Evolutionary conservation across 805 yeast species (phyloP).

Genomic region (Monosporozyma siamensis): DNA sequence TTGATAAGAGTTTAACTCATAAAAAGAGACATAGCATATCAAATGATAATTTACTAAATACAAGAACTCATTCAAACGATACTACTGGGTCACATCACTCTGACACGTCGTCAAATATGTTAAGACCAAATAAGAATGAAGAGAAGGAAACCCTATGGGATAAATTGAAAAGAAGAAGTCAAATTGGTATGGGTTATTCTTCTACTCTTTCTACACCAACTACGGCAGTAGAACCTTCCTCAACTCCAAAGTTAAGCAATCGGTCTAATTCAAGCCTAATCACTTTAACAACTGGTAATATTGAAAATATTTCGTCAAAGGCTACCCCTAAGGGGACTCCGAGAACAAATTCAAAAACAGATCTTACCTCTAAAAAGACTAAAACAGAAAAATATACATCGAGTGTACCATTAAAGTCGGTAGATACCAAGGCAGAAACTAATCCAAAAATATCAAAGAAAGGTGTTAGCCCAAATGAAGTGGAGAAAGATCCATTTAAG

Average conservation of each 20-base stretch:
- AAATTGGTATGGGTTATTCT: constrained; percentile 8
- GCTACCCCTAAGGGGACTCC: constrained; percentile 1
- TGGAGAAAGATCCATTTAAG: neutral
- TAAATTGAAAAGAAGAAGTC: constrained; percentile 23
- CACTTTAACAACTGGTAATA: constrained; percentile 7
- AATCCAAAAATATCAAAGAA: neutral
- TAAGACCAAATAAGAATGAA: constrained; percentile 12
- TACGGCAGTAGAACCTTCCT: constrained; percentile 3
- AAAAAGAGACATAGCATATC: constrained; percentile 4
- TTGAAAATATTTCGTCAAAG: neutral
- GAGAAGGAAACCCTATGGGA: constrained; percentile 25
- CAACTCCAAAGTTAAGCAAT: neutral
- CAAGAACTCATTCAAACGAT: constrained; percentile 4
- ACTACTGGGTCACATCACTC: constrained; percentile 4
- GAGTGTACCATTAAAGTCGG: neutral
- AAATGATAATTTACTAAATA: constrained; percentile 1
- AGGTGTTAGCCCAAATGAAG: neutral
- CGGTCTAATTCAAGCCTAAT: constrained; percentile 4
- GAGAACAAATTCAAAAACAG: neutral
- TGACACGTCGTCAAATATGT: neutral
- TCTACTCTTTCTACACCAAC: constrained; percentile 5
- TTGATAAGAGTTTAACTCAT: neutral
- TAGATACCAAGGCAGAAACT: neutral
- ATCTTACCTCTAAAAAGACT: neutral
- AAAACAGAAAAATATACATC: neutral